Percentiles rank a stretch among this genome's conserved stretches.
Evolutionary conservation across 1,284 basidiomycete species (phyloP).

Genomic region (Peniophora sp.): DNA sequence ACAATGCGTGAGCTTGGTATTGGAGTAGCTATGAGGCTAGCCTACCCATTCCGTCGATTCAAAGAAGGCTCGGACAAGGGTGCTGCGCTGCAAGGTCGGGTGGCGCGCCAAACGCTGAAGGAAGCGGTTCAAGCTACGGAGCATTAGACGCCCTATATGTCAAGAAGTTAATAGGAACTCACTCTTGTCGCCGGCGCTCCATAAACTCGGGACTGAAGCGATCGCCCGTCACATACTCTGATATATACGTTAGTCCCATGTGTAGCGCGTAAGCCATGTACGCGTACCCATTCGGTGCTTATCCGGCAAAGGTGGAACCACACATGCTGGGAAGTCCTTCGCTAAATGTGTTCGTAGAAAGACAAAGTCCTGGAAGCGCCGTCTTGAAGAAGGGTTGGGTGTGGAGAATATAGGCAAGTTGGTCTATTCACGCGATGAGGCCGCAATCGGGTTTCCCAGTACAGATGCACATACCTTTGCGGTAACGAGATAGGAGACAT

Average conservation of each 20-base stretch:
- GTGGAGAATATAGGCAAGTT: slow-evolving; percentile 76
- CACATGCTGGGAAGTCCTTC: slow-evolving; percentile 92
- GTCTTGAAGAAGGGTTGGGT: slow-evolving; percentile 63
- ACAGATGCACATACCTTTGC: slow-evolving; percentile 61
- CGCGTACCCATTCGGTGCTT: slow-evolving; percentile 89
- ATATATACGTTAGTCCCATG: slow-evolving; percentile 1
- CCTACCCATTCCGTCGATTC: slow-evolving; percentile 97
- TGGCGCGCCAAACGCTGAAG: slow-evolving; percentile 86
- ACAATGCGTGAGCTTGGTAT: slow-evolving; percentile 7
- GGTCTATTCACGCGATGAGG: slow-evolving; percentile 43
- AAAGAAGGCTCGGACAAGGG: slow-evolving; percentile 86
- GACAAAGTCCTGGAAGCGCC: slow-evolving; percentile 96
- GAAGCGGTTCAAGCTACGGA: slow-evolving; percentile 81
- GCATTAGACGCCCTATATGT: background rate
- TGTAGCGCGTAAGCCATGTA: background rate
- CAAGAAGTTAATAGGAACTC: slow-evolving; percentile 21
- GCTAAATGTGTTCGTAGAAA: slow-evolving; percentile 87
- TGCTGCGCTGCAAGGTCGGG: slow-evolving; percentile 90
- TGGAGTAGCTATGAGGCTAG: slow-evolving; percentile 4
- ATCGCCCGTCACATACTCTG: slow-evolving; percentile 97
- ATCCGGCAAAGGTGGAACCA: slow-evolving; percentile 93
- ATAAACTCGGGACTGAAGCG: slow-evolving; percentile 96
- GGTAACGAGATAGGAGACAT: slow-evolving; percentile 89
- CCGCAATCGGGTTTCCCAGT: background rate
- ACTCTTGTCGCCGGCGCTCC: slow-evolving; percentile 88